These are phyloP conservation scores for Eragrostis curvula DNA, from an alignment of 176 grass and related monocot species.

Conservation along the genomic window DNA sequence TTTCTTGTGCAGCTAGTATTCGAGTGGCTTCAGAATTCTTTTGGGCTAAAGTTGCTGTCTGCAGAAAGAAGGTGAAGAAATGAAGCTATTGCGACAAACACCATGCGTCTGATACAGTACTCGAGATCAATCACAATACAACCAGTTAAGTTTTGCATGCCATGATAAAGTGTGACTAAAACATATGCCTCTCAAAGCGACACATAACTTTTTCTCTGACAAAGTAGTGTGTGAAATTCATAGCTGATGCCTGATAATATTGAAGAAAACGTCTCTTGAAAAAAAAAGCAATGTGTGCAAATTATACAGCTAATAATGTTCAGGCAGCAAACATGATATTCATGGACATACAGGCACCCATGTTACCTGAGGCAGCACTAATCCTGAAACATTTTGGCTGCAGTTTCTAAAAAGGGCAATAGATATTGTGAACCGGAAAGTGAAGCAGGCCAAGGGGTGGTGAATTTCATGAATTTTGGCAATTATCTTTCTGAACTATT, in stretches of 20 bases:
- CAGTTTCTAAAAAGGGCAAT: neutral
- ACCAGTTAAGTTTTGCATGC: neutral
- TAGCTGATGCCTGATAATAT: neutral
- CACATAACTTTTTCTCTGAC: neutral
- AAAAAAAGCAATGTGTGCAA: neutral
- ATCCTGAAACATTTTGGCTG: neutral
- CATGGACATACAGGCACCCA: neutral
- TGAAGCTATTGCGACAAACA: neutral
- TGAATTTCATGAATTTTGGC: neutral
- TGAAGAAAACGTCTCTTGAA: neutral
- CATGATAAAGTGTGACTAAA: neutral
- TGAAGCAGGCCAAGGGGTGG: neutral
- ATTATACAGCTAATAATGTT: neutral
- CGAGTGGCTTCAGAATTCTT: slow-evolving; percentile 80
- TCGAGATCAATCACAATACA: neutral
- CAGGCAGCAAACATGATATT: neutral
- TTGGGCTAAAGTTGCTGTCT: slow-evolving; percentile 70
- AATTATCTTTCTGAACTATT: neutral
- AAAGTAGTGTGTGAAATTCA: neutral
- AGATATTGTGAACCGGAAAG: neutral
- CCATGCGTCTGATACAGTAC: neutral
- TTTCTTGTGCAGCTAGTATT: slow-evolving; percentile 66
- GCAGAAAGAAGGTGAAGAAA: neutral
- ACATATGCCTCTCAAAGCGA: neutral
- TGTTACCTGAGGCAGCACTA: neutral